phyloP scores from a whole-genome alignment of 306 rosid species.

The Phaseolus lunatus region DNA sequence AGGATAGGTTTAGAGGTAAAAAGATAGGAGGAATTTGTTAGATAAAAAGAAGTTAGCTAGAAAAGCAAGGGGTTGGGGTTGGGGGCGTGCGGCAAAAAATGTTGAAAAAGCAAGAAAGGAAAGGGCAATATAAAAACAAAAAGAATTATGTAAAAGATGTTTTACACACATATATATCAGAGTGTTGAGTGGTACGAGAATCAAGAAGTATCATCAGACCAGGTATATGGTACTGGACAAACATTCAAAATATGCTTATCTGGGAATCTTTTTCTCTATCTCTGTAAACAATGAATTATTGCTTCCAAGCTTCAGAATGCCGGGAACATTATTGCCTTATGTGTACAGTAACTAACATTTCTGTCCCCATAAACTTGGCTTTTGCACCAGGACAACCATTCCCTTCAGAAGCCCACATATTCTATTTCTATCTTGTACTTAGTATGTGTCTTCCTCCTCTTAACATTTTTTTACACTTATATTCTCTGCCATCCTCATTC shows the following conservation, averaged over 20 bases:
- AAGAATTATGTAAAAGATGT: slow-evolving; percentile 44
- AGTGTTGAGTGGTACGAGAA: slow-evolving; percentile 46
- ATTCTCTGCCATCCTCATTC: slow-evolving; percentile 51
- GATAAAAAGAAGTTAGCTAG: slow-evolving; percentile 30
- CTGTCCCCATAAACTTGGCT: slow-evolving; percentile 56
- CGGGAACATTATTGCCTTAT: slow-evolving; percentile 52
- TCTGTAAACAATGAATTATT: slow-evolving; percentile 49
- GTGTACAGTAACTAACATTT: slow-evolving; percentile 55
- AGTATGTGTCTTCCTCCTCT: slow-evolving; percentile 30
- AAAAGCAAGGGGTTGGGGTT: slow-evolving; percentile 26
- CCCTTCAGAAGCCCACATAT: slow-evolving; percentile 49
- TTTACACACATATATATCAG: slow-evolving; percentile 41
- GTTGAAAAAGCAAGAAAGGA: slow-evolving; percentile 51
- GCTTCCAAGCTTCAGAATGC: slow-evolving; percentile 53
- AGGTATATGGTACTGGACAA: slow-evolving; percentile 49
- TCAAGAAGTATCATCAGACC: slow-evolving; percentile 55
- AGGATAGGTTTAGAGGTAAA: slow-evolving; percentile 26
- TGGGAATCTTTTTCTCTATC: slow-evolving; percentile 71
- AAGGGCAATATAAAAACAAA: slow-evolving; percentile 52
- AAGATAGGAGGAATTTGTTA: slow-evolving; percentile 10
- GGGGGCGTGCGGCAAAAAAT: slow-evolving; percentile 50
- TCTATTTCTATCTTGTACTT: slow-evolving; percentile 39
- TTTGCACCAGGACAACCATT: slow-evolving; percentile 57
- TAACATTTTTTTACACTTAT: slow-evolving; percentile 4
- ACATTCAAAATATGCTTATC: slow-evolving; percentile 68